These are phyloP conservation scores for Microthlaspi erraticum DNA, from an alignment of 345 rosid genomes.

Conservation along the genomic window DNA sequence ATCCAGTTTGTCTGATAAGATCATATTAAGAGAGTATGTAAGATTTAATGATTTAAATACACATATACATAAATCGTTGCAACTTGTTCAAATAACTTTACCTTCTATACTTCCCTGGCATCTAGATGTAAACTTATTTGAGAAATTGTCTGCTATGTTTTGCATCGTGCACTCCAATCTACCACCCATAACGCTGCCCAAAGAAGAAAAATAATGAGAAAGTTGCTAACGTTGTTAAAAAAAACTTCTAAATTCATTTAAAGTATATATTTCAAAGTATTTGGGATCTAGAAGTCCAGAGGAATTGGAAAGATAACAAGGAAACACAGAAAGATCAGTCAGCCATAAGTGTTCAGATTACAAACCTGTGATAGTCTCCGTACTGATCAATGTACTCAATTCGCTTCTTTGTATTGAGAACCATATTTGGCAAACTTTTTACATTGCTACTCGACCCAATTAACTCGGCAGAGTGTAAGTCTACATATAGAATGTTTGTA, in stretches of 20 bases:
- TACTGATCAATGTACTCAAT: conserved; percentile 62
- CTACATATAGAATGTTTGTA: conserved; percentile 89
- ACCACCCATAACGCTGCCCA: conserved; percentile 75
- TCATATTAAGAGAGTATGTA: conserved; percentile 13
- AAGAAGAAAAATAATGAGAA: conserved; percentile 28
- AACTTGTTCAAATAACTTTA: conserved; percentile 36
- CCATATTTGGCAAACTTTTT: conserved; percentile 85
- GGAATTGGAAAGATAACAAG: conserved; percentile 5
- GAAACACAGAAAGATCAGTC: conserved; percentile 9
- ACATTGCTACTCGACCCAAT: conserved; percentile 66
- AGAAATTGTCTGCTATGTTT: conserved; percentile 88
- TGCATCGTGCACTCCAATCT: conserved; percentile 99
- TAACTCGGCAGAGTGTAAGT: conserved; percentile 67
- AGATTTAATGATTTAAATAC: conserved; percentile 16
- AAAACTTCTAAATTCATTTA: conserved; percentile 10
- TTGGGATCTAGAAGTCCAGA: neutral
- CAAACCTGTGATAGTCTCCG: conserved; percentile 76
- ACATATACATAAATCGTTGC: conserved; percentile 25
- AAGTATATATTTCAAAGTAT: neutral
- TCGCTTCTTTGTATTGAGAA: conserved; percentile 75
- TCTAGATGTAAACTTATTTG: conserved; percentile 66
- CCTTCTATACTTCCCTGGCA: conserved; percentile 73
- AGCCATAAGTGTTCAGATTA: conserved; percentile 28
- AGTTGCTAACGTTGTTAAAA: conserved; percentile 20
- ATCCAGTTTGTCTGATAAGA: conserved; percentile 66